phyloP scores from a whole-genome alignment of 1,139 yeast genomes.

The Geotrichum cucujoidarum region DNA sequence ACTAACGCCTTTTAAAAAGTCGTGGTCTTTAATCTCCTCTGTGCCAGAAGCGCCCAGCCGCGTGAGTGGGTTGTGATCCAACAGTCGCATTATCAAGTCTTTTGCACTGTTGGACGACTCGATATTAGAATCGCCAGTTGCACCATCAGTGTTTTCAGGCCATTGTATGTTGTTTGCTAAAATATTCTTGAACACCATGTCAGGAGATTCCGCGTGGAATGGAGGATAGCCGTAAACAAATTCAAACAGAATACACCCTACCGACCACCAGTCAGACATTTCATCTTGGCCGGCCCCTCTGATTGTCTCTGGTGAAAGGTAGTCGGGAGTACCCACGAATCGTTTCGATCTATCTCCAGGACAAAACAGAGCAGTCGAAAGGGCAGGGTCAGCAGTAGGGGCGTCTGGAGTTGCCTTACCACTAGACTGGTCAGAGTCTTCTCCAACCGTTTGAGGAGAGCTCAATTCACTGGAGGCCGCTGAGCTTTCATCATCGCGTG shows the following conservation, averaged over 20 bases:
- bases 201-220: conserved; percentile 79
- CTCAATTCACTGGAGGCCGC: conserved; percentile 11
- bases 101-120: conserved; percentile 51
- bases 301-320: conserved; percentile 93
- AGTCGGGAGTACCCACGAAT: conserved; percentile 97
- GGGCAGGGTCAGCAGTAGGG: too few relatives aligned
- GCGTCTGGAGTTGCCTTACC: background rate
- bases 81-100: conserved; percentile 60
- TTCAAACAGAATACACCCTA: conserved; percentile 92
- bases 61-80: conserved; percentile 56
- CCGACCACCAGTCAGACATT: conserved; percentile 97
- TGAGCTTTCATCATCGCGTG: conserved; percentile 13
- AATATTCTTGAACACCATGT: conserved; percentile 75
- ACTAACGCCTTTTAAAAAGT: conserved; percentile 63
- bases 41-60: conserved; percentile 75
- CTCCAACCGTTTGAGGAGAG: background rate
- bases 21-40: conserved; percentile 69
- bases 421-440: background rate
- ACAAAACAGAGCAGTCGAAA: conserved; percentile 24
- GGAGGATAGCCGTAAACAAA: conserved; percentile 93
- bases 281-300: conserved; percentile 79
- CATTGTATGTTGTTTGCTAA: conserved; percentile 70
- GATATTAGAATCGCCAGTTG: conserved; percentile 39
- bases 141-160: conserved; percentile 50
- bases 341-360: conserved; percentile 37